These are phyloP conservation scores for Xylariaceae sp. DNA, from an alignment of 2,329 filamentous ascomycete genomes.

Conservation along the genomic window DNA sequence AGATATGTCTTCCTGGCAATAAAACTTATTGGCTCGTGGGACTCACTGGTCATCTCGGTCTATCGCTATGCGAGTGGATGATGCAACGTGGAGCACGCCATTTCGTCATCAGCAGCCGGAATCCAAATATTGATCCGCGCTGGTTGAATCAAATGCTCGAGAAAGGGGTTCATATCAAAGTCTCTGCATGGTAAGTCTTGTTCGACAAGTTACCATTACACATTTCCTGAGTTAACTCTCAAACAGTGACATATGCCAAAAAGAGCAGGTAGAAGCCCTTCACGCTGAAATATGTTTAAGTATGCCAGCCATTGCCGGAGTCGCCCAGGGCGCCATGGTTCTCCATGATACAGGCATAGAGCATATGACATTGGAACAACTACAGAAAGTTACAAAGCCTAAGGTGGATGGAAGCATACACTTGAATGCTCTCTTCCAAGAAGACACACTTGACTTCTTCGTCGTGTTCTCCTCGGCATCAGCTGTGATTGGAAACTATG, in stretches of 20 bases:
- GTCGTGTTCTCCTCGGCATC: constrained; percentile 6
- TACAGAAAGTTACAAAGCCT: not conserved
- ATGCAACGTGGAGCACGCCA: constrained; percentile 12
- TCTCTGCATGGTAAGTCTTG: too few species aligned
- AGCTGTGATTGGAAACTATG: not conserved
- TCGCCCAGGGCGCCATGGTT: constrained; percentile 42
- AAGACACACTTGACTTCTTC: constrained; percentile 6
- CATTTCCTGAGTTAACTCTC: too few species aligned
- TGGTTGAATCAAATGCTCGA: constrained; percentile 7
- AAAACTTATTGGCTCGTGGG: constrained; percentile 19
- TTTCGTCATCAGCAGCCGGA: constrained; percentile 11
- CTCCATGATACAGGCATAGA: constrained; percentile 23
- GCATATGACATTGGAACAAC: constrained; percentile 4
- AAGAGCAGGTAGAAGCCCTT: not conserved
- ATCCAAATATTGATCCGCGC: constrained; percentile 10
- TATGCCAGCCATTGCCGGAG: constrained; percentile 13
- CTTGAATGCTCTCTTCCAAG: constrained; percentile 1
- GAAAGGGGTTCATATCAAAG: too few species aligned
- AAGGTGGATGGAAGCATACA: constrained; percentile 9
- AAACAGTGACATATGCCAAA: too few species aligned
- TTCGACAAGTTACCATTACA: too few species aligned
- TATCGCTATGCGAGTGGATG: constrained; percentile 19
- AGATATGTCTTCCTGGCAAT: not conserved
- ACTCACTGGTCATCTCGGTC: constrained; percentile 14
- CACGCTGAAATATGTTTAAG: not conserved